Conservation (phyloP, 108 stramenopile species). For the Cyclotella choctawhatcheeana region DNA sequence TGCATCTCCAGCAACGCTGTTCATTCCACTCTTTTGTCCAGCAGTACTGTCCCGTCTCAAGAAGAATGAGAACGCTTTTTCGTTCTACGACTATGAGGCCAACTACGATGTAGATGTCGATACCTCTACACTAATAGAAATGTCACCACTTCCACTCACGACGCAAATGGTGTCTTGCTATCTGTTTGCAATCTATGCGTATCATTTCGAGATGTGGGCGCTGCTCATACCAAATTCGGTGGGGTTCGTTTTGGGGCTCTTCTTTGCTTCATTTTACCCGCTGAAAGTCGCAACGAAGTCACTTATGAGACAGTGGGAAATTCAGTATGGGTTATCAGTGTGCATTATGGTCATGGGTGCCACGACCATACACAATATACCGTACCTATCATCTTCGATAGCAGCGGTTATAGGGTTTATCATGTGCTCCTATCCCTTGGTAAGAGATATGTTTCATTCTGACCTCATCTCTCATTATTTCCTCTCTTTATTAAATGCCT, state of each 20-base stretch:
- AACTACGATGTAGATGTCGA: too few relatives aligned
- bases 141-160: constrained; percentile 28
- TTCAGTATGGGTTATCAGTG: constrained; percentile 10
- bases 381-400: constrained; percentile 22
- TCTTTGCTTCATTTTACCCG: constrained; percentile 18
- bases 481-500: too few relatives aligned
- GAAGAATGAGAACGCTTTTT: too few relatives aligned
- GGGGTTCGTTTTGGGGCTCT: constrained; percentile 10
- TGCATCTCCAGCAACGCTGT: constrained; percentile 26
- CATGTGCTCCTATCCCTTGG: constrained; percentile 26
- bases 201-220: constrained; percentile 13
- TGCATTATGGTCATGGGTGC: constrained; percentile 12
- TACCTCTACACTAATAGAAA: constrained; percentile 7
- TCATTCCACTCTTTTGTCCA: constrained; percentile 17
- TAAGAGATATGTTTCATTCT: too few relatives aligned
- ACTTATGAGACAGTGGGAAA: constrained; percentile 10
- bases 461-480: too few relatives aligned
- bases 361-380: constrained; percentile 2
- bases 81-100: too few relatives aligned
- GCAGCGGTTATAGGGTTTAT: constrained; percentile 17
- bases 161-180: constrained; percentile 22
- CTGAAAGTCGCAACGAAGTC: neutral
- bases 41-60: neutral
- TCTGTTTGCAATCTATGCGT: constrained; percentile 27
- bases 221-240: constrained; percentile 21